Conservation (phyloP, 345 rosid species). For the Cardamine chenopodiifolia region DNA sequence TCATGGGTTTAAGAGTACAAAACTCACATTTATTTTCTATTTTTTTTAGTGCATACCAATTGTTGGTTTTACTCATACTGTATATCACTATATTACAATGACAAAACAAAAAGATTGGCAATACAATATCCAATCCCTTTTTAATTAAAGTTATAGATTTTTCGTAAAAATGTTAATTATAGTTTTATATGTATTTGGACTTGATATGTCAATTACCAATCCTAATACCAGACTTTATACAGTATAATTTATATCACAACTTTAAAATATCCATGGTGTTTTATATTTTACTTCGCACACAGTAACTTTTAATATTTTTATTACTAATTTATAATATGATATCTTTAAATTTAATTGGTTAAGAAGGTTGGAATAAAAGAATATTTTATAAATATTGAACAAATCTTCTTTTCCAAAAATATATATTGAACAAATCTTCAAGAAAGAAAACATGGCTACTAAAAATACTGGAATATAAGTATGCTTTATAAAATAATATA, state of each 20-base stretch:
- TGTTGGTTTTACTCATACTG: not conserved
- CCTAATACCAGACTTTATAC: not conserved
- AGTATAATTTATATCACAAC: not conserved
- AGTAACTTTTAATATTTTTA: not conserved
- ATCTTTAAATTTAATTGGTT: not conserved
- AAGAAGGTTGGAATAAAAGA: conserved; percentile 14
- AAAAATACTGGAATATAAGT: not conserved
- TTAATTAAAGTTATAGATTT: not conserved
- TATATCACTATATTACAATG: not conserved
- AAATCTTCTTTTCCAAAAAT: too few relatives aligned
- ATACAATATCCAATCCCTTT: not conserved
- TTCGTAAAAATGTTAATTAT: not conserved
- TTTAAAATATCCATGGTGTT: not conserved
- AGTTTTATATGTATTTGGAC: not conserved
- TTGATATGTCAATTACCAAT: not conserved
- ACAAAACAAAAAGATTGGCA: not conserved
- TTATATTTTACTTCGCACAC: too few relatives aligned
- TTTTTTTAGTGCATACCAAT: not conserved
- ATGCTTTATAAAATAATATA: not conserved
- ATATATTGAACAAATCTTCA: not conserved
- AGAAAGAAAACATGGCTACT: not conserved
- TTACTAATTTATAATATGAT: not conserved
- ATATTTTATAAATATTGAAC: not conserved
- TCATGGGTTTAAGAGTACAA: not conserved
- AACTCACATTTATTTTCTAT: not conserved